Base-by-base conservation (phyloP, 2,329 filamentous ascomycete species). In the Didymellaceae sp. region DNA sequence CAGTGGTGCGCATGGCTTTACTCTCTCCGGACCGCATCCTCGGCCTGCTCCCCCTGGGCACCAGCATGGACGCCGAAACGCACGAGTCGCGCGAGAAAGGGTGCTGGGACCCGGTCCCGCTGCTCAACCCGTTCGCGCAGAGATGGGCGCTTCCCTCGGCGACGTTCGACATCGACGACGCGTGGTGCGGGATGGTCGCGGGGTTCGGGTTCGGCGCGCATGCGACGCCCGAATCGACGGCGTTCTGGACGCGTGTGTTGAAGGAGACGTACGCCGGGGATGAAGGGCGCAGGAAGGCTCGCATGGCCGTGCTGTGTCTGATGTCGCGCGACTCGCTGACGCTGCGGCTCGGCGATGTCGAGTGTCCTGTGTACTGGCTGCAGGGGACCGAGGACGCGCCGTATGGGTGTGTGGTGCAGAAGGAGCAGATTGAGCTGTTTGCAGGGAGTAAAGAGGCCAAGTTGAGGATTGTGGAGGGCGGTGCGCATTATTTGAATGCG, bases 1-100 rank as follows among this genome's bases (percentile, higher is more conserved):
- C 49, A 34, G 40, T 54, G 4, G 45, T 38, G 8, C 45, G 51
- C 1, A 54, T 54, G 51, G 50, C 45, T 5, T 35, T 54, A 1
- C 35, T 54, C 5, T 45, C 51, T n/a, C 53, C 53, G 4, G 48
- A 52, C 16, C 30, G 53, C 75, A 77, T 82, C 50, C 58, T 69
- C n/a, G 80, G 80, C 4, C 74, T 82, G 38, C 74, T 82, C n/a
- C 78, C 77, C 0, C 64, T 82, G 6, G 80, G 80, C 16, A 80
- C 79, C 1, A 80, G 77, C 1, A 72, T 82, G 68, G 79, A 81
- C 63, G 74, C 68, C 44, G 79, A 82, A 56, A 77, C 75, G 14
- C 59, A 72, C 13, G 68, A 73, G 10, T 76, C 74, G n/a, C 73
- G 75, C 13, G 54, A 62, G 8, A 67, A 79, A 5, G 74, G 76